A percentile compares a stretch with the other conserved stretches of the same genome.
phyloP scores from a whole-genome alignment of 2,329 filamentous ascomycete genomes.

The Fusarium cyanostomum region DNA sequence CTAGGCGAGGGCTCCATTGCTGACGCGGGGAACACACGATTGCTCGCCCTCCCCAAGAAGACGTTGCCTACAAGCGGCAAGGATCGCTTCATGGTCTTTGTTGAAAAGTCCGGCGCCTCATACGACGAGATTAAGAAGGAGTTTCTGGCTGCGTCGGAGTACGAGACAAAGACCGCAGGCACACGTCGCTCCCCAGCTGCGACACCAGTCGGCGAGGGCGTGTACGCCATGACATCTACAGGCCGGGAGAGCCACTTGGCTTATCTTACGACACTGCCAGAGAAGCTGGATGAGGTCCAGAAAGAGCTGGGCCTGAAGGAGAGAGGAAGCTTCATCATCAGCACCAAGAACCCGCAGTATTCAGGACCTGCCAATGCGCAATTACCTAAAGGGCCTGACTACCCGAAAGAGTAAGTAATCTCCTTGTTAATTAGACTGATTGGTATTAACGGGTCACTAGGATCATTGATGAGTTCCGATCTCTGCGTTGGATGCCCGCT shows the following conservation, averaged over 20 bases:
- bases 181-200: conserved; percentile 74
- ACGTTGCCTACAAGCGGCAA: conserved; percentile 73
- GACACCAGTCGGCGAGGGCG: conserved; percentile 81
- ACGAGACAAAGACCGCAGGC: conserved; percentile 80
- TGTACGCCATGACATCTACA: conserved; percentile 82
- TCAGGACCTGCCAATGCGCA: conserved; percentile 70
- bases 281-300: conserved; percentile 76
- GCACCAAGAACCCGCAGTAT: conserved; percentile 80
- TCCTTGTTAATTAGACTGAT: neutral
- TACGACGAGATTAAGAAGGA: conserved; percentile 76
- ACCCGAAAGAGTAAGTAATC: conserved; percentile 70
- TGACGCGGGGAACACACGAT: conserved; percentile 69
- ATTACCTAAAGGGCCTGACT: conserved; percentile 73
- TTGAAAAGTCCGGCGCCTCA: conserved; percentile 75
- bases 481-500: conserved; percentile 78
- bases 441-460: conserved; percentile 48
- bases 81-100: conserved; percentile 83
- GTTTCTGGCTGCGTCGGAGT: conserved; percentile 73
- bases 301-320: conserved; percentile 75
- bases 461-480: conserved; percentile 75
- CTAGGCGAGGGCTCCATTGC: conserved; percentile 62
- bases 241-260: conserved; percentile 78
- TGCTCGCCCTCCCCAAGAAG: conserved; percentile 87
- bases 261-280: conserved; percentile 81
- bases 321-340: conserved; percentile 81